A percentile compares a stretch with the other conserved stretches of the same genome.
These are phyloP conservation scores for Neonectria sp. DNA, from an alignment of 2,329 filamentous ascomycete genomes.

Conservation along the genomic window DNA sequence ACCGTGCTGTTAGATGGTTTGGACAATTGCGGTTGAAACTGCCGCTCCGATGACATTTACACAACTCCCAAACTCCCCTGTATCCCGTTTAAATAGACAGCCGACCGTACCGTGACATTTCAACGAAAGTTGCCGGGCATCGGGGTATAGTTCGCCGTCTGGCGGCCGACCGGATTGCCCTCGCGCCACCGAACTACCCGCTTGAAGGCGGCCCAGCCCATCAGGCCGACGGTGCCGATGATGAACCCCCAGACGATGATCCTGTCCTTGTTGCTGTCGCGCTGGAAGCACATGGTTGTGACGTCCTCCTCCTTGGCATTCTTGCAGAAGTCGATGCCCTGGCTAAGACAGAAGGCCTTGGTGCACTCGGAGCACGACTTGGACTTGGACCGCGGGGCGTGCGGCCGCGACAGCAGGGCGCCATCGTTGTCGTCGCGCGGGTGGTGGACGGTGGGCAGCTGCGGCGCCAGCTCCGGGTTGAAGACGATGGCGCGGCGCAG, in stretches of 20 bases:
- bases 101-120: slow-evolving; percentile 9
- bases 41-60: slow-evolving; percentile 23
- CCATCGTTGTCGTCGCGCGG: slow-evolving; percentile 14
- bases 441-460: slow-evolving; percentile 26
- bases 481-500: slow-evolving; percentile 40
- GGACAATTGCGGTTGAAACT: slow-evolving; percentile 18
- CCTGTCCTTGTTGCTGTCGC: slow-evolving; percentile 77
- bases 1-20: slow-evolving; percentile 21
- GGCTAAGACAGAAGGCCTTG: slow-evolving; percentile 73
- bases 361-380: slow-evolving; percentile 74
- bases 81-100: slow-evolving; percentile 17
- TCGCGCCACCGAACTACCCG: slow-evolving; percentile 61
- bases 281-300: slow-evolving; percentile 75
- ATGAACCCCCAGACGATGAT: slow-evolving; percentile 78
- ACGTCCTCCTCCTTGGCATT: slow-evolving; percentile 74
- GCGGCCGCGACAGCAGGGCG: slow-evolving; percentile 23
- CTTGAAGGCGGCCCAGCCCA: slow-evolving; percentile 72
- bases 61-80: slow-evolving; percentile 25
- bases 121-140: slow-evolving; percentile 45
- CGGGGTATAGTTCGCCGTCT: slow-evolving; percentile 49
- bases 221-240: slow-evolving; percentile 69
- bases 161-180: slow-evolving; percentile 48
- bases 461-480: slow-evolving; percentile 38
- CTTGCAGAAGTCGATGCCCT: slow-evolving; percentile 75
- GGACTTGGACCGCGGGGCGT: slow-evolving; percentile 55